Evolutionary conservation across 768 basidiomycete species (phyloP).

Genomic region (Austroboletus eburneus): DNA sequence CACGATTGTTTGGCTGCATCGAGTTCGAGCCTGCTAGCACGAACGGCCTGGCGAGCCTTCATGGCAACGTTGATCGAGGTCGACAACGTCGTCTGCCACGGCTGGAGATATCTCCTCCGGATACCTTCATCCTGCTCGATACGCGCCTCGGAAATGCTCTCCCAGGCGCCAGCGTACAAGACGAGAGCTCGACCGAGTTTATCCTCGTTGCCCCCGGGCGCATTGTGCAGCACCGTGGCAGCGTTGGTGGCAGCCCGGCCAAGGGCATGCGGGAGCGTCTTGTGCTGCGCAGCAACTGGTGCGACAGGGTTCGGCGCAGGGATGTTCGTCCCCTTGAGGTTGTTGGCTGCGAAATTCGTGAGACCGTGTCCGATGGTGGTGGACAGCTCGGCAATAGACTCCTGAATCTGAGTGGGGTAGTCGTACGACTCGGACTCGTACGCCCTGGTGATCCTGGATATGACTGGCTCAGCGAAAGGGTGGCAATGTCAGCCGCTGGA

Average conservation of each 20-base stretch:
- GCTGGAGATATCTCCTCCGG: slow-evolving; percentile 60
- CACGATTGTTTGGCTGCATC: slow-evolving; percentile 88
- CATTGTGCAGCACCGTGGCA: slow-evolving; percentile 41
- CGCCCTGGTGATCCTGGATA: slow-evolving; percentile 71
- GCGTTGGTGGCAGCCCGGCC: slow-evolving; percentile 73
- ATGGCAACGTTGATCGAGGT: slow-evolving; percentile 84
- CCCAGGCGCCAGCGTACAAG: slow-evolving; percentile 80
- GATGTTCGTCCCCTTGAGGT: slow-evolving; percentile 85
- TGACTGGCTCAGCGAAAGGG: background rate
- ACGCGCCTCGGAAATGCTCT: slow-evolving; percentile 76
- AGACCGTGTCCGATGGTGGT: slow-evolving; percentile 69
- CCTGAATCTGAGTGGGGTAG: slow-evolving; percentile 87
- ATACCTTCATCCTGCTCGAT: slow-evolving; percentile 77
- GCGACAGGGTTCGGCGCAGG: slow-evolving; percentile 63
- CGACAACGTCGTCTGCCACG: slow-evolving; percentile 86
- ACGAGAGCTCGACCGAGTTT: slow-evolving; percentile 74
- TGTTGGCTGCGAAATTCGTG: slow-evolving; percentile 80
- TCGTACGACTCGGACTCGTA: slow-evolving; percentile 88
- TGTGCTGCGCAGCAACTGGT: slow-evolving; percentile 65
- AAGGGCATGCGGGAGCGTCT: slow-evolving; percentile 96
- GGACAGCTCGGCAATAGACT: slow-evolving; percentile 70
- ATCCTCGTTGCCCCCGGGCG: slow-evolving; percentile 50
- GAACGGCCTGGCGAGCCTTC: slow-evolving; percentile 86
- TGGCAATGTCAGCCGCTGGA: background rate
- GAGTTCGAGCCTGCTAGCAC: slow-evolving; percentile 76